Percentiles rank a stretch among this genome's conserved stretches.
Conservation (phyloP, 2,329 filamentous ascomycete species). For the Microsporum audouinii region DNA sequence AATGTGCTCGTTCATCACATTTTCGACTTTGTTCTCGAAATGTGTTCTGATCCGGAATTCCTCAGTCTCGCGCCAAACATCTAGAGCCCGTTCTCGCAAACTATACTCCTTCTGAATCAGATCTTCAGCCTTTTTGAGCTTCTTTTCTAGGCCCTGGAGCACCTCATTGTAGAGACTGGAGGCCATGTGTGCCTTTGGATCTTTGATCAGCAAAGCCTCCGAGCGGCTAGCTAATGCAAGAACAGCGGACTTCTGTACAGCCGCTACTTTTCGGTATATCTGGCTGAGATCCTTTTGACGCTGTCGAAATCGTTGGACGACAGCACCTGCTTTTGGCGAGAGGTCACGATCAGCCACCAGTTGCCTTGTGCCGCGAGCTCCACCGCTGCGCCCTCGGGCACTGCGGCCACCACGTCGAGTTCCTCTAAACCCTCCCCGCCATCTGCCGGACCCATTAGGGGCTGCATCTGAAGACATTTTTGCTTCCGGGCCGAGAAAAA, state of each 20-base stretch:
- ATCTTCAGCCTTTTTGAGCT: conserved; percentile 21
- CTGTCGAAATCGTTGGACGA: conserved; percentile 29
- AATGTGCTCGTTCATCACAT: conserved; percentile 30
- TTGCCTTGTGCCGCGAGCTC: conserved; percentile 22
- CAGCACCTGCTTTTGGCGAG: conserved; percentile 27
- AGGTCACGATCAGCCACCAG: conserved; percentile 22
- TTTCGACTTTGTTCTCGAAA: conserved; percentile 20
- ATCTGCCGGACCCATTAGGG: conserved; percentile 16
- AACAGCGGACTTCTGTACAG: conserved; percentile 32
- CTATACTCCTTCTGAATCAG: conserved; percentile 25
- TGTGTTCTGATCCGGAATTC: conserved; percentile 25
- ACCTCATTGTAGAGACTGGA: conserved; percentile 31
- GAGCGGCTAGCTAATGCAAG: conserved; percentile 30
- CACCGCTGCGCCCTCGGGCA: conserved; percentile 23
- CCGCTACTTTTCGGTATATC: conserved; percentile 32
- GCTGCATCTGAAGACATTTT: conserved; percentile 11
- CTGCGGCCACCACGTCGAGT: conserved; percentile 15
- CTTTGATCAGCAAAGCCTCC: conserved; percentile 28
- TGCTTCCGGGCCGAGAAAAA: neutral
- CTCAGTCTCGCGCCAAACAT: conserved; percentile 23
- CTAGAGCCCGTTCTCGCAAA: conserved; percentile 22
- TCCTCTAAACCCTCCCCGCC: conserved; percentile 18
- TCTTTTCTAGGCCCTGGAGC: conserved; percentile 22
- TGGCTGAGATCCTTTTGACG: conserved; percentile 34
- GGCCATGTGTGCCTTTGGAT: conserved; percentile 32